Percentiles rank a stretch among this genome's conserved stretches.
phyloP scores from a whole-genome alignment of 305 asterid genomes.

The Plantago rigida region DNA sequence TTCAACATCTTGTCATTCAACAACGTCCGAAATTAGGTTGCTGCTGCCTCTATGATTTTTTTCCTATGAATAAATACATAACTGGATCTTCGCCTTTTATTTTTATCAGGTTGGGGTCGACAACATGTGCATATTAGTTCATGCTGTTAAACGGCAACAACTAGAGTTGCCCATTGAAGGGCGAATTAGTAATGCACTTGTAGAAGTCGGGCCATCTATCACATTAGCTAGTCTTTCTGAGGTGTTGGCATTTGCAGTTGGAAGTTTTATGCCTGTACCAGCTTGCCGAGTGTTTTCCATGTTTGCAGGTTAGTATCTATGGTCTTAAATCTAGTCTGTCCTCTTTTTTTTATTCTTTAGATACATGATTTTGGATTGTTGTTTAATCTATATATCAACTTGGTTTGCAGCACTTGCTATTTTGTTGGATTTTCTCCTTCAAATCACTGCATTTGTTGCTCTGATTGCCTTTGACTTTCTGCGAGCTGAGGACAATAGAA shows the following conservation, averaged over 20 bases:
- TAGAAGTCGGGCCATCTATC: constrained; percentile 96
- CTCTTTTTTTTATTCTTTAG: neutral
- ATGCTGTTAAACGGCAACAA: constrained; percentile 92
- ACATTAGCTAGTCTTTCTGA: constrained; percentile 92
- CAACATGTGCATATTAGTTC: constrained; percentile 98
- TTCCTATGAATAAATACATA: neutral
- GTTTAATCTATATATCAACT: constrained; percentile 24
- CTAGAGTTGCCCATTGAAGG: constrained; percentile 91
- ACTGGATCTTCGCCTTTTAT: neutral
- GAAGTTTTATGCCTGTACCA: constrained; percentile 97
- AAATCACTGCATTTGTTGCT: constrained; percentile 97
- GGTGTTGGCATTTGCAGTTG: constrained; percentile 98
- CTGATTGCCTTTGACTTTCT: constrained; percentile 87
- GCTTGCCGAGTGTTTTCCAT: constrained; percentile 97
- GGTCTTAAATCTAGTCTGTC: constrained; percentile 10
- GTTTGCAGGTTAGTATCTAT: constrained; percentile 72
- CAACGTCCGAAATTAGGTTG: no score
- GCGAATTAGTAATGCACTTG: constrained; percentile 91
- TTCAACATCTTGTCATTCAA: no score
- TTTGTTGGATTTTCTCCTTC: constrained; percentile 92
- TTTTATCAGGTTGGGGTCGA: constrained; percentile 88
- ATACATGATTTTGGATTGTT: constrained; percentile 6
- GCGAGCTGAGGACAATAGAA: constrained; percentile 84
- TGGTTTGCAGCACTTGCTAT: constrained; percentile 83
- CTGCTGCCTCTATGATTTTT: neutral